Percentiles rank a stretch among this genome's conserved stretches.
These are phyloP conservation scores for Gardenia jasminoides DNA, from an alignment of 257 asterid species.

Conservation along the genomic window DNA sequence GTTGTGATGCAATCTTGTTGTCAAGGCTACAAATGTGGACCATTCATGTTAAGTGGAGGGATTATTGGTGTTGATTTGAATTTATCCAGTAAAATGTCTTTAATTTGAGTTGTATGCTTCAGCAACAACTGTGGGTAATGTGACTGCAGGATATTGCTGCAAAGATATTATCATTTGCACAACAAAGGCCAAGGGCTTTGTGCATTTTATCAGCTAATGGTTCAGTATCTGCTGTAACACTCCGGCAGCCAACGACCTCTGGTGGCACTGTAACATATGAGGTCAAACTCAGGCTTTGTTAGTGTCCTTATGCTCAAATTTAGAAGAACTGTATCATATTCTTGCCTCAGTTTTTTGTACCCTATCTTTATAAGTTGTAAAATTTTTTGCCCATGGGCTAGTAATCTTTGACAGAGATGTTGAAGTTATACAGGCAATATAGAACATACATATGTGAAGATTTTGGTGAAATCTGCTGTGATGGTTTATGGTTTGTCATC, in stretches of 20 bases:
- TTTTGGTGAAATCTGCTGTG: not conserved
- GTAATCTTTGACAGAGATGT: not conserved
- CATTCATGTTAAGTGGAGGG: not conserved
- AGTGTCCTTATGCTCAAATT: not conserved
- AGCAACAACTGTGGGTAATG: slow-evolving; percentile 9
- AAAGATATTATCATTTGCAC: slow-evolving; percentile 83
- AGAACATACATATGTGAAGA: not conserved
- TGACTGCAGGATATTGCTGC: slow-evolving; percentile 78
- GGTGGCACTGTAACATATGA: slow-evolving; percentile 70
- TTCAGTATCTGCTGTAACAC: slow-evolving; percentile 67
- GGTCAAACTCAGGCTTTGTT: slow-evolving; percentile 40
- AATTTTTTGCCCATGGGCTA: not conserved
- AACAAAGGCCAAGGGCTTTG: slow-evolving; percentile 90
- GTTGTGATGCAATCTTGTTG: not conserved
- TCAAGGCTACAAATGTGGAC: not conserved
- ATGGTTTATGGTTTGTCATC: not conserved
- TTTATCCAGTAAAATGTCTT: not conserved
- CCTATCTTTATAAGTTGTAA: not conserved
- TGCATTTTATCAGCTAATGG: slow-evolving; percentile 89
- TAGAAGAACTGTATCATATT: not conserved
- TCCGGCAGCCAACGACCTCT: slow-evolving; percentile 71
- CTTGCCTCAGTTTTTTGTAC: not conserved
- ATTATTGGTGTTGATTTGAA: not conserved
- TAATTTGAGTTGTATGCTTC: not conserved
- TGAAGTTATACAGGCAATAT: not conserved